Evolutionary conservation across 169 alveolate species (phyloP).

Genomic region (Prorocentrum cordatum): DNA sequence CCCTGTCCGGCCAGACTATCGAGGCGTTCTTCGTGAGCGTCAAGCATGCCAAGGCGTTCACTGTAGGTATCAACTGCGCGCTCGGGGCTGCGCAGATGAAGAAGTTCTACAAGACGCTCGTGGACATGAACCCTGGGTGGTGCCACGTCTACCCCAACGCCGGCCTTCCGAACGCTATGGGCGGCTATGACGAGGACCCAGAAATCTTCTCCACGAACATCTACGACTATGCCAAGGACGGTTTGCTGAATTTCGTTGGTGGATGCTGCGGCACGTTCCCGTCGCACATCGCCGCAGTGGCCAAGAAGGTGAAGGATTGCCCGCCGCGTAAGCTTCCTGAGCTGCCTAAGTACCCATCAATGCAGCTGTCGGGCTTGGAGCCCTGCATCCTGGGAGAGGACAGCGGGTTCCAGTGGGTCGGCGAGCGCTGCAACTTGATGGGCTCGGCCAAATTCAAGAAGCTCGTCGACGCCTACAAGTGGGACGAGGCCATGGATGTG

Average conservation of each 20-base stretch:
- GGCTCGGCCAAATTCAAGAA: conserved; percentile 77
- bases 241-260: conserved; percentile 77
- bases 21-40: conserved; percentile 53
- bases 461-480: conserved; percentile 71
- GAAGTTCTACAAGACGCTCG: conserved; percentile 21
- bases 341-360: conserved; percentile 31
- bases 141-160: conserved; percentile 77
- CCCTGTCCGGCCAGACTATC: conserved; percentile 41
- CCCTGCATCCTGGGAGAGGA: neutral
- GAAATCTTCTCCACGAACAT: conserved; percentile 73
- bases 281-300: conserved; percentile 72
- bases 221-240: conserved; percentile 71
- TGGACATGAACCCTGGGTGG: conserved; percentile 9
- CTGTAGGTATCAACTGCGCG: conserved; percentile 50
- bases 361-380: conserved; percentile 46
- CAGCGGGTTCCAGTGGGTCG: conserved; percentile 74
- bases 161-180: conserved; percentile 81
- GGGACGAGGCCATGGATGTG: conserved; percentile 76
- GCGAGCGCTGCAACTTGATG: conserved; percentile 79
- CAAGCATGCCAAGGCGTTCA: conserved; percentile 15
- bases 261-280: conserved; percentile 83
- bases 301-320: conserved; percentile 59
- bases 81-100: conserved; percentile 56
- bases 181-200: conserved; percentile 80
- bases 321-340: conserved; percentile 20